Evolutionary conservation across 768 basidiomycete species (phyloP).

Genomic region (Agaricus blazei): DNA sequence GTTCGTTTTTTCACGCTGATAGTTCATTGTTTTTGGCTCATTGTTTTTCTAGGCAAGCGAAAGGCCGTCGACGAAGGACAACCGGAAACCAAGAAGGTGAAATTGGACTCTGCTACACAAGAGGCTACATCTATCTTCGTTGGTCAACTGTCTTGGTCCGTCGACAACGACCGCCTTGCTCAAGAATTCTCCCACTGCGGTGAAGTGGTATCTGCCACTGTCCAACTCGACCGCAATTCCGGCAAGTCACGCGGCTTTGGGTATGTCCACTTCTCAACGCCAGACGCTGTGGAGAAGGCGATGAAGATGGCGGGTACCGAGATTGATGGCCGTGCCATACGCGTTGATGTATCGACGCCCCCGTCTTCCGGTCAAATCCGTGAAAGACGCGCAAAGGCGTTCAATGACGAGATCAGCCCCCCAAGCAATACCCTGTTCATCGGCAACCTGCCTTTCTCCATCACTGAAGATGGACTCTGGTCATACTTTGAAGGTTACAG

Average conservation of each 20-base stretch:
- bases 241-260: slow-evolving; percentile 85
- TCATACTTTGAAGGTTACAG: slow-evolving; percentile 86
- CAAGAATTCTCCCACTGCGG: slow-evolving; percentile 88
- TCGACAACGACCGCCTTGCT: slow-evolving; percentile 93
- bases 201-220: slow-evolving; percentile 84
- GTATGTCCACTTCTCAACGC: slow-evolving; percentile 71
- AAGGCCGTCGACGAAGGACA: slow-evolving; percentile 66
- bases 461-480: slow-evolving; percentile 84
- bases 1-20: slow-evolving; percentile 19
- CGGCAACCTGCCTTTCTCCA: slow-evolving; percentile 81
- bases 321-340: slow-evolving; percentile 87
- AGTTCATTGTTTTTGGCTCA: slow-evolving; percentile 1
- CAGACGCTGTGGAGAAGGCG: slow-evolving; percentile 75
- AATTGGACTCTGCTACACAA: slow-evolving; percentile 49
- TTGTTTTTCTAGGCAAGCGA: slow-evolving; percentile 55
- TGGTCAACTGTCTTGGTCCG: slow-evolving; percentile 91
- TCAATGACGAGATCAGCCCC: slow-evolving; percentile 61
- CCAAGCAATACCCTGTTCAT: slow-evolving; percentile 82
- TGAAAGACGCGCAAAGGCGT: slow-evolving; percentile 72
- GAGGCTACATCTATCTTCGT: slow-evolving; percentile 80
- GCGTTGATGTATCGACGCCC: slow-evolving; percentile 76
- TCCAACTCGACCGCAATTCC: slow-evolving; percentile 77
- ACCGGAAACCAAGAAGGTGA: slow-evolving; percentile 75
- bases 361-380: slow-evolving; percentile 48
- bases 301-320: slow-evolving; percentile 77